Base-by-base conservation (phyloP, 225 moss, liverwort and hornwort genomes). In the Anthoceros angustus region DNA sequence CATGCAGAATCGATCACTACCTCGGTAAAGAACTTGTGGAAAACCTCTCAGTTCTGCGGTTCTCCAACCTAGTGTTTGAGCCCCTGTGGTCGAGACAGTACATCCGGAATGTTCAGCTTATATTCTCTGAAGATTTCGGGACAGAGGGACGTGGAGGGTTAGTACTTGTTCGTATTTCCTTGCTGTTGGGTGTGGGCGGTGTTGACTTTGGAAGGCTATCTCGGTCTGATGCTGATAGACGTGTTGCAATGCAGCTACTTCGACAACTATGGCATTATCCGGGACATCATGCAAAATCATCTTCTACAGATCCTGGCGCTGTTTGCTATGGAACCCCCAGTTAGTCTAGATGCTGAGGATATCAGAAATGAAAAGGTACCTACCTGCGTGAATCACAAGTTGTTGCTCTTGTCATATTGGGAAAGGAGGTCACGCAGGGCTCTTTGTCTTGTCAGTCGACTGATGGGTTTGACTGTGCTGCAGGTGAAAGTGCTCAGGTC, bases 251-350 rank as follows among this genome's bases (percentile, higher is more conserved):
- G 9, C 40, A 64, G 38, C 79, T 87, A 87, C 74, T 93, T 89
- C 62, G 93, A 93, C 69, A 80, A 90, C 65, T 85, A 93, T 18
- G 93, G 93, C 46, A 80, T 93, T 41, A 84, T 93, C 63, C 85
- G 93, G n/a, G 93, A 93, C 73, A 77, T 93, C 63, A 80, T 93
- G 41, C 93, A 93, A 74, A 86, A 86, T 74, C 93, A 93, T 67
- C 64, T 93, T 46, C 74, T 90, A 71, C 93, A 87, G 72, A 84
- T 71, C 15, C 87, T 93, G 68, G 86, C 93, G 40, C 83, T 93
- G 16, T 90, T 90, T 76, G 93, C 93, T 20, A 93, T 93, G 93
- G 93, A 93, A 69, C 93, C 93, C 40, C 93, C 93, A 12, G 93
- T 93, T 42, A 85, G 83, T 69, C 76, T 93, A 67, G 86, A 93